Evolutionary conservation across 306 rosid species (phyloP).

Genomic region (Cicer arietinum): DNA sequence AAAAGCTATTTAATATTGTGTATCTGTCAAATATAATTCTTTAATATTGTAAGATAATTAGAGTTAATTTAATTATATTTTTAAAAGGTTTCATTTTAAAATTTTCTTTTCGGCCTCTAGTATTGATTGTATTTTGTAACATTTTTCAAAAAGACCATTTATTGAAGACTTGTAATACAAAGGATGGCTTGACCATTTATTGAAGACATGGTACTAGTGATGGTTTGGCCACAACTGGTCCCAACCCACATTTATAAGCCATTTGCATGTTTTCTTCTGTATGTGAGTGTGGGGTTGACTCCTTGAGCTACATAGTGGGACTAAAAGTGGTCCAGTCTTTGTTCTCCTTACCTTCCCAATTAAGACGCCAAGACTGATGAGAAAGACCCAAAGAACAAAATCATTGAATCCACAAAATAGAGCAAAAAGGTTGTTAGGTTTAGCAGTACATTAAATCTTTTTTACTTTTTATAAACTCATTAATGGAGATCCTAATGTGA

Average conservation of each 20-base stretch:
- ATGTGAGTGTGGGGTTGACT: slow-evolving; percentile 40
- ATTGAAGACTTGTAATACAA: slow-evolving; percentile 38
- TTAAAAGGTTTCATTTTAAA: too few species aligned
- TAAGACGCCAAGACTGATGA: slow-evolving; percentile 15
- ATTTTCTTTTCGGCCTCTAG: too few species aligned
- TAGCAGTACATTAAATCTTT: slow-evolving; percentile 19
- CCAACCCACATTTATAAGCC: slow-evolving; percentile 50
- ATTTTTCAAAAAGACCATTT: slow-evolving; percentile 25
- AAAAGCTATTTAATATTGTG: too few species aligned
- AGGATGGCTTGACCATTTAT: not conserved
- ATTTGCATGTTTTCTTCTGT: slow-evolving; percentile 33
- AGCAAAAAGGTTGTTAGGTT: slow-evolving; percentile 61
- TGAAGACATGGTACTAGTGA: slow-evolving; percentile 39
- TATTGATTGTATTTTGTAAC: not conserved
- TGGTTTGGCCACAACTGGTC: slow-evolving; percentile 53
- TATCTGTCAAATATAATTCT: too few species aligned
- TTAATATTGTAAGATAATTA: too few species aligned
- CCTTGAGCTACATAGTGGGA: slow-evolving; percentile 49
- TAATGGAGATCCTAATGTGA: slow-evolving; percentile 54
- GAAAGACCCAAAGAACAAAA: slow-evolving; percentile 50
- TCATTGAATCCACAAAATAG: slow-evolving; percentile 72
- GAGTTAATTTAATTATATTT: too few species aligned
- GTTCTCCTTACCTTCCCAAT: slow-evolving; percentile 35
- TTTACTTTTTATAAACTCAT: slow-evolving; percentile 35
- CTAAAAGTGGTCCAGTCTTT: slow-evolving; percentile 42